Evolutionary conservation across 73 alveolate species (phyloP), one percentile per base, ranked within the genome.

Genomic region (Symbiodinium natans): DNA sequence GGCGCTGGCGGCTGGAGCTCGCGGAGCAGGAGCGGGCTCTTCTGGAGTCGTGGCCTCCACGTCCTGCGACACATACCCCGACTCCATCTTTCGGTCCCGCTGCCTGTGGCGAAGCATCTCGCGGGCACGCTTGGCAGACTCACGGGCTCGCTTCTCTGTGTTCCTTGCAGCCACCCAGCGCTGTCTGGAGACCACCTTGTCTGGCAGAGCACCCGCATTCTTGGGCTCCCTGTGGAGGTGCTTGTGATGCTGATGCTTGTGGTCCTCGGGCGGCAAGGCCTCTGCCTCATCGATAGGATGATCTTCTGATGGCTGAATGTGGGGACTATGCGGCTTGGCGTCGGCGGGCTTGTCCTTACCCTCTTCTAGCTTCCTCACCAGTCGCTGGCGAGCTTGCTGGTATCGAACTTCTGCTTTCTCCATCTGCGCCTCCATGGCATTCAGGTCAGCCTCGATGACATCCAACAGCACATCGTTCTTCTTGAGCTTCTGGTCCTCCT

Each of bases 131-230:
- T 88, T 88, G 48, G 95, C 95, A 27, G 75, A 40, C 48, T 88
- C 95, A 41, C 95, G 73, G 86, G 71, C 85, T 41, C 95, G 95
- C 86, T 88, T 77, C 68, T 88, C 95, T 85, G 86, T 88, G 75
- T 41, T 63, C 86, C 95, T 85, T n/a, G 95, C 95, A 41, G 95
- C 95, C 95, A 63, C 13, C 95, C 95, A 88, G 10, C 95, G 95
- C 74, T 88, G 95, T 11, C 95, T 52, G 17, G 85, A 63, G 38
- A 88, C 95, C 95, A 88, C 95, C 95, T 88, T 88, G 85, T 88
- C 95, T 8, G 95, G 95, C 95, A 88, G 46, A 29, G 95, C 95
- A 27, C 95, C 80, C 11, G 86, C 71, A 38, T 88, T 88, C 95
- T 88, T 88, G 25, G 95, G 95, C 33, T 88, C 95, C 29, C 86